Conservation (phyloP, 148 eudicot species). For the Tetragonia tetragonoides region DNA sequence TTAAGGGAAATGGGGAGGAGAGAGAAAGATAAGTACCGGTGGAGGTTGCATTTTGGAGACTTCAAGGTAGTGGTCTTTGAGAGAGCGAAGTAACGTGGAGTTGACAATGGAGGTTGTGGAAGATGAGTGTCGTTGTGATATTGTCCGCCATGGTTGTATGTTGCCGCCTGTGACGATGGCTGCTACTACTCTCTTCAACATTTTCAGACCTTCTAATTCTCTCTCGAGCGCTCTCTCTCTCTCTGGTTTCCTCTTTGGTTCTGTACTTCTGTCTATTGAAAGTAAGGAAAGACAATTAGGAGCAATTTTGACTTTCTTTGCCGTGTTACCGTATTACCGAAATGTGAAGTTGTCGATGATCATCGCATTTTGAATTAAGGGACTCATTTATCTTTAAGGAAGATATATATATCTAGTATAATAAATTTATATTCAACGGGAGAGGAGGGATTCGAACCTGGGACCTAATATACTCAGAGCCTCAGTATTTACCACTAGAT, state of each 20-base stretch:
- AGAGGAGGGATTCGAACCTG: too few relatives aligned
- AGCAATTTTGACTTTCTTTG: too few relatives aligned
- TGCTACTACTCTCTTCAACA: conserved; percentile 36
- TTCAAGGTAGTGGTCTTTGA: conserved; percentile 76
- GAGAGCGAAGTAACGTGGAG: conserved; percentile 61
- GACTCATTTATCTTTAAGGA: too few relatives aligned
- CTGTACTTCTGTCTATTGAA: not conserved
- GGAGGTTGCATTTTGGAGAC: conserved; percentile 70
- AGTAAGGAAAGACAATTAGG: too few relatives aligned
- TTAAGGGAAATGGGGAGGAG: not conserved
- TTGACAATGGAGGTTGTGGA: conserved; percentile 56
- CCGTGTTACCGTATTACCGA: too few relatives aligned
- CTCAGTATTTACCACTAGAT: too few relatives aligned
- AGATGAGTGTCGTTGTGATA: conserved; percentile 28
- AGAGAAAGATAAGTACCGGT: conserved; percentile 28
- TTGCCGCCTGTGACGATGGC: conserved; percentile 20
- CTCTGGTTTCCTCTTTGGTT: not conserved
- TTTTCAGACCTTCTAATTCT: conserved; percentile 5
- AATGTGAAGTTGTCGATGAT: too few relatives aligned
- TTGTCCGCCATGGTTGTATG: conserved; percentile 34
- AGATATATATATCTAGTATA: too few relatives aligned
- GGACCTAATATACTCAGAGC: too few relatives aligned
- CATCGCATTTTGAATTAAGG: too few relatives aligned
- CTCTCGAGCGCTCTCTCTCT: too few relatives aligned
- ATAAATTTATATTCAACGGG: too few relatives aligned